These are phyloP conservation scores for Acer saccharum DNA, from an alignment of 345 rosid genomes.

Conservation along the genomic window DNA sequence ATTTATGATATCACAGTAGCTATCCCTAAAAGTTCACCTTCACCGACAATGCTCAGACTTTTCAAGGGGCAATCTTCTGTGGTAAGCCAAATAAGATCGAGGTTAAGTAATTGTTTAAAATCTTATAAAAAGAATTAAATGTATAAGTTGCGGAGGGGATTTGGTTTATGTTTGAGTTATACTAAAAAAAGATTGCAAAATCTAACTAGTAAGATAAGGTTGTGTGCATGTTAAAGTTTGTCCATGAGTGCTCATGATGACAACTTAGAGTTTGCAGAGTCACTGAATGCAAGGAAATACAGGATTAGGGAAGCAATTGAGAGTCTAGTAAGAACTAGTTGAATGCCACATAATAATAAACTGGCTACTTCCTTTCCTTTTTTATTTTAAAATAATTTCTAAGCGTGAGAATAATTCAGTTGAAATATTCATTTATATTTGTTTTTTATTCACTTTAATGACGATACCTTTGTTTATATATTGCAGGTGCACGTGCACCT, in stretches of 20 bases:
- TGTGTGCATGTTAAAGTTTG: conserved; percentile 2
- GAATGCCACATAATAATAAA: background rate
- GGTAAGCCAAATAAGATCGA: conserved; percentile 47
- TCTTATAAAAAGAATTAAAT: background rate
- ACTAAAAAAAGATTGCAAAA: no score
- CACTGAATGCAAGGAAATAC: background rate
- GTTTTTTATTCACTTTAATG: conserved; percentile 7
- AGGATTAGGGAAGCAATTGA: background rate
- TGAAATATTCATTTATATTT: background rate
- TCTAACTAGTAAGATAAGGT: no score
- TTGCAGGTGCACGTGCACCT: conserved; percentile 82
- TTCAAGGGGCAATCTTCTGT: conserved; percentile 87
- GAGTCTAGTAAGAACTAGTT: background rate
- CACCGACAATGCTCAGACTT: conserved; percentile 84
- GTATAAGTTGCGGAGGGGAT: no score
- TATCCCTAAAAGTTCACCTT: conserved; percentile 69
- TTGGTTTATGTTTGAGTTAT: no score
- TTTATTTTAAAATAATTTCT: background rate
- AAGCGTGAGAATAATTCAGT: background rate
- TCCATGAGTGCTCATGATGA: background rate
- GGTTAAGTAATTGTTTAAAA: conserved; percentile 6
- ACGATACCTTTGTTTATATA: conserved; percentile 18
- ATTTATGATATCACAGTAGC: conserved; percentile 87
- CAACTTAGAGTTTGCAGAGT: conserved; percentile 3
- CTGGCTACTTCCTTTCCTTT: background rate